Evolutionary conservation across 1,284 basidiomycete species (phyloP).

Genomic region (Ganoderma multipileum): DNA sequence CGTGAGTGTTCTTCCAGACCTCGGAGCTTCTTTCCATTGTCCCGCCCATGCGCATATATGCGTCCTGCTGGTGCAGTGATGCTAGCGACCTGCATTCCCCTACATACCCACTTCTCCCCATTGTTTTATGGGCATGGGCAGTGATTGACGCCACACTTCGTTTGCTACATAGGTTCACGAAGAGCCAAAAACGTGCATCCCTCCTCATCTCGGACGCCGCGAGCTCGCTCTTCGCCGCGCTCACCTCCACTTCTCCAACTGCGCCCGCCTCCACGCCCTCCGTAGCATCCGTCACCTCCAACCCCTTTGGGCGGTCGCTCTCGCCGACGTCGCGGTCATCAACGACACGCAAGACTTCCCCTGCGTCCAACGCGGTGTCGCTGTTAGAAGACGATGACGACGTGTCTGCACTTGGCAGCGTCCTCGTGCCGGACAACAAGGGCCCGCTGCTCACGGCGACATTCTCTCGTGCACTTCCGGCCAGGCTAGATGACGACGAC

Average conservation of each 20-base stretch:
- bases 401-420: conserved; percentile 34
- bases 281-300: conserved; percentile 31
- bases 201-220: conserved; percentile 70
- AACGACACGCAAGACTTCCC: conserved; percentile 10
- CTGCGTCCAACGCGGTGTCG: conserved; percentile 17
- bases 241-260: conserved; percentile 43
- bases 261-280: conserved; percentile 19
- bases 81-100: not conserved
- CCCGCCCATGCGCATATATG: not conserved
- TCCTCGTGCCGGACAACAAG: conserved; percentile 42
- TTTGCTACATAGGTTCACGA: conserved; percentile 60
- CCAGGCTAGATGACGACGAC: conserved; percentile 52
- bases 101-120: not conserved
- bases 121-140: not conserved
- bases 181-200: conserved; percentile 71
- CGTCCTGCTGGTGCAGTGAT: no score
- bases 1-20: conserved; percentile 48
- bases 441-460: conserved; percentile 12
- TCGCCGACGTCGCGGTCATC: conserved; percentile 34
- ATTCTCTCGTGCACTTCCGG: conserved; percentile 14
- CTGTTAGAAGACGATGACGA: conserved; percentile 52
- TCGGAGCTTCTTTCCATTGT: conserved; percentile 8
- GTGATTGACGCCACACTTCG: conserved; percentile 6
- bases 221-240: conserved; percentile 58
- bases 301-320: conserved; percentile 33